Percentiles rank a stretch among this genome's conserved stretches.
phyloP scores from a whole-genome alignment of 257 asterid species.

The Henckelia pumila region DNA sequence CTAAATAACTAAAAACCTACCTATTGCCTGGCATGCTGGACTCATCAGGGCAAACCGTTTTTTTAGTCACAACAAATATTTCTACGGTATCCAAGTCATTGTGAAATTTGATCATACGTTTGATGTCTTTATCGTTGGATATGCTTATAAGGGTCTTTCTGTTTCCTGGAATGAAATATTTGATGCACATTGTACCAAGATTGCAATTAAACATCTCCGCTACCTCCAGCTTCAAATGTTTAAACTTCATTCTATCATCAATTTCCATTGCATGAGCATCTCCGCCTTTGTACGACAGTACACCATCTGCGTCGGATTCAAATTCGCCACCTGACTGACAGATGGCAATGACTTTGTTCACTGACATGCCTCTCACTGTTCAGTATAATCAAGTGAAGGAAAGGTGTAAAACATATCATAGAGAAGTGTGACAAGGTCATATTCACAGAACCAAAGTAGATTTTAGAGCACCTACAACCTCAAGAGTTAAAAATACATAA shows the following conservation, averaged over 20 bases:
- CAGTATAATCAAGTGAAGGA: not conserved
- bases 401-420: not conserved
- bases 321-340: constrained; percentile 97
- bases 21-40: constrained; percentile 94
- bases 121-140: constrained; percentile 90
- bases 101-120: constrained; percentile 82
- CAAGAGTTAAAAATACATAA: not conserved
- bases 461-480: not conserved
- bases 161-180: constrained; percentile 90
- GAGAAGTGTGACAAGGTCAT: not conserved
- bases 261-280: constrained; percentile 99
- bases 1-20: constrained; percentile 44
- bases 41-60: constrained; percentile 61
- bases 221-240: constrained; percentile 73
- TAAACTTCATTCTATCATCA: constrained; percentile 69
- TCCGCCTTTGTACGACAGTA: constrained; percentile 74
- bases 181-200: constrained; percentile 53
- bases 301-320: constrained; percentile 74
- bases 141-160: constrained; percentile 90
- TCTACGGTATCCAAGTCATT: constrained; percentile 64
- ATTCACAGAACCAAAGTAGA: not conserved
- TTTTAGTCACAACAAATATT: constrained; percentile 72
- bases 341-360: constrained; percentile 72
- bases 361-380: constrained; percentile 1
- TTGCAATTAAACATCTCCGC: constrained; percentile 86